Evolutionary conservation across 495 filamentous ascomycete species (phyloP).

Genomic region (Chlorociboria aeruginascens): DNA sequence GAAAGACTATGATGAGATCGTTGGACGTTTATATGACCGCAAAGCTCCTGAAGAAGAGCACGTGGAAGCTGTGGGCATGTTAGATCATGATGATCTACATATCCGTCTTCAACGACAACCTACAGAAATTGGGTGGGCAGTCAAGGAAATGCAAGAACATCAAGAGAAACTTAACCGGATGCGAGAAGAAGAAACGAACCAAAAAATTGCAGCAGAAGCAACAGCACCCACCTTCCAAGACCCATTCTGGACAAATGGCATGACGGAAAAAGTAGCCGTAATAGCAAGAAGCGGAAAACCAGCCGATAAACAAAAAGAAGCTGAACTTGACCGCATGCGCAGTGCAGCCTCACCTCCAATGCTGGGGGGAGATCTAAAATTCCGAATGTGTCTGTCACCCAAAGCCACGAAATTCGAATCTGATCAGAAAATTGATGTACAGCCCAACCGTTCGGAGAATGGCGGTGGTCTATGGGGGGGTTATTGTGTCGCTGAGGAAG

Average conservation of each 20-base stretch:
- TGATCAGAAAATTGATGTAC: conserved; percentile 35
- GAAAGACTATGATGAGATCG: too few species aligned
- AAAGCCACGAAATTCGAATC: conserved; percentile 69
- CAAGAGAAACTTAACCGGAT: conserved; percentile 23
- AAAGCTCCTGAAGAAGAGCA: conserved; percentile 5
- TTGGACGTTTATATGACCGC: too few species aligned
- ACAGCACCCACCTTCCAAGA: conserved; percentile 23
- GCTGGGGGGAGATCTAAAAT: conserved; percentile 64
- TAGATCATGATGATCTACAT: conserved; percentile 24
- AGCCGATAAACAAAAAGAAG: conserved; percentile 24
- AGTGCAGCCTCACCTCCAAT: conserved; percentile 60
- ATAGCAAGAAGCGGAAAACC: conserved; percentile 31
- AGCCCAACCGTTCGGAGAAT: conserved; percentile 34
- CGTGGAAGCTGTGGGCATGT: conserved; percentile 17
- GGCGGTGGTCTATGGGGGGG: conserved; percentile 59
- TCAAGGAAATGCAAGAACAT: conserved; percentile 30
- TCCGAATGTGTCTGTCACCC: conserved; percentile 68
- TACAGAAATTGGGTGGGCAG: conserved; percentile 36
- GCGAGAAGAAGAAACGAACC: conserved; percentile 22
- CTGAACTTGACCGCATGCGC: conserved; percentile 33
- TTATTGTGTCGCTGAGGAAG: conserved; percentile 35
- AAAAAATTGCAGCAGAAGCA: conserved; percentile 19
- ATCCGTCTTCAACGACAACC: conserved; percentile 29
- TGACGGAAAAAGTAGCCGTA: conserved; percentile 17
- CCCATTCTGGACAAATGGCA: conserved; percentile 25